A percentile compares a stretch with the other conserved stretches of the same genome.
phyloP scores from a whole-genome alignment of 2,329 filamentous ascomycete genomes.

The Cordyceps farinosa region DNA sequence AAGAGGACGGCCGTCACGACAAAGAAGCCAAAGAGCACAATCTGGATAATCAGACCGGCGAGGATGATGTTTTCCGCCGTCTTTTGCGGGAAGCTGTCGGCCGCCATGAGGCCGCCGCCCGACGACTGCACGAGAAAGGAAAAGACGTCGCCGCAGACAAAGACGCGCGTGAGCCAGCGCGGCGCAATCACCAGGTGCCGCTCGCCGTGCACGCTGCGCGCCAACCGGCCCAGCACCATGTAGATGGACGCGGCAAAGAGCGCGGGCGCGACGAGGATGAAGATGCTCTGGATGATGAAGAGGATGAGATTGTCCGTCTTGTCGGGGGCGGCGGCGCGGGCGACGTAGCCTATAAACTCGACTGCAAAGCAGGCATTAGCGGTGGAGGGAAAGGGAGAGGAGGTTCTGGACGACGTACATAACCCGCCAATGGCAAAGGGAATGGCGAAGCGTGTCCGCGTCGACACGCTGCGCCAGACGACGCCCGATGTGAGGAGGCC shows the following conservation, averaged over 20 bases:
- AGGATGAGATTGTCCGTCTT: slow-evolving; percentile 31
- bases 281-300: slow-evolving; percentile 40
- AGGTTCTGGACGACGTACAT: slow-evolving; percentile 35
- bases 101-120: slow-evolving; percentile 37
- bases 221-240: slow-evolving; percentile 46
- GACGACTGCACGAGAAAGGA: slow-evolving; percentile 49
- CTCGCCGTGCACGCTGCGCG: slow-evolving; percentile 36
- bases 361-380: slow-evolving; percentile 31
- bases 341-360: slow-evolving; percentile 41
- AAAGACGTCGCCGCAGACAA: slow-evolving; percentile 52
- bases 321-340: slow-evolving; percentile 28
- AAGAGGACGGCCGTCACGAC: slow-evolving; percentile 46
- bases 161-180: slow-evolving; percentile 49
- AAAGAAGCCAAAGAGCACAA: slow-evolving; percentile 56
- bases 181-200: slow-evolving; percentile 31
- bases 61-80: slow-evolving; percentile 53
- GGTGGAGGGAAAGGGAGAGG: background rate
- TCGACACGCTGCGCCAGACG: slow-evolving; percentile 41
- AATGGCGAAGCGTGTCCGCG: slow-evolving; percentile 48
- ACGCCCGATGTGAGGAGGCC: slow-evolving; percentile 38
- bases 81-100: slow-evolving; percentile 24
- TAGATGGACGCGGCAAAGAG: slow-evolving; percentile 50
- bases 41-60: slow-evolving; percentile 53
- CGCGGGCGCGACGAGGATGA: slow-evolving; percentile 45
- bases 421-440: slow-evolving; percentile 45